phyloP scores from a whole-genome alignment of 2,329 filamentous ascomycete genomes.

The Daldinia sp. region DNA sequence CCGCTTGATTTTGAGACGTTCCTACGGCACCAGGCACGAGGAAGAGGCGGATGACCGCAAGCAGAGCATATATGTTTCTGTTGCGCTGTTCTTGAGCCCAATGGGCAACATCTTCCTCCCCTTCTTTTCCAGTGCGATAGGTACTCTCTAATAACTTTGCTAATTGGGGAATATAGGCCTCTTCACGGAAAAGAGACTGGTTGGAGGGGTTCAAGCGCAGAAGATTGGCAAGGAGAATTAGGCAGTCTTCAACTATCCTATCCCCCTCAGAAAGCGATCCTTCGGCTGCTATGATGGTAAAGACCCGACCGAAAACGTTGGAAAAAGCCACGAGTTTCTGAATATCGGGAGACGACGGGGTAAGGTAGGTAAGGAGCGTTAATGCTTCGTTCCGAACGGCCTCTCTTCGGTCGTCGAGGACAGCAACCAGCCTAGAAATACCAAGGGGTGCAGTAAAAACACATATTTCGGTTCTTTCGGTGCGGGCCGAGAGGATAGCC shows the following conservation, averaged over 20 bases:
- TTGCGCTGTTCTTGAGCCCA: slow-evolving; percentile 83
- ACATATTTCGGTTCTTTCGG: slow-evolving; percentile 93
- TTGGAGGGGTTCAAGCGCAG: slow-evolving; percentile 88
- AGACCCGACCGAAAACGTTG: slow-evolving; percentile 88
- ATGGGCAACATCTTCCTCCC: slow-evolving; percentile 67
- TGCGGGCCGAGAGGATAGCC: slow-evolving; percentile 83
- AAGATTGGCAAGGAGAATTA: slow-evolving; percentile 90
- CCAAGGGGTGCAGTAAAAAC: slow-evolving; percentile 89
- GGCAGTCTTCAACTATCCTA: slow-evolving; percentile 88
- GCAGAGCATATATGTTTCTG: slow-evolving; percentile 89
- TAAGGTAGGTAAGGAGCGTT: slow-evolving; percentile 86
- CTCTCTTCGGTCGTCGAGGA: slow-evolving; percentile 85
- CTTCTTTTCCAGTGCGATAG: slow-evolving; percentile 59
- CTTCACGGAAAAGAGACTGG: slow-evolving; percentile 92
- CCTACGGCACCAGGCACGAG: slow-evolving; percentile 81
- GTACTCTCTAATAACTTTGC: slow-evolving; percentile 71
- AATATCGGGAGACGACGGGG: slow-evolving; percentile 84
- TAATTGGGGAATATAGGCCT: slow-evolving; percentile 79
- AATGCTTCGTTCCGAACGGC: slow-evolving; percentile 89
- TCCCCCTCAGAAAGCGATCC: slow-evolving; percentile 84
- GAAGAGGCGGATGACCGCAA: slow-evolving; percentile 88
- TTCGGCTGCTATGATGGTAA: slow-evolving; percentile 81
- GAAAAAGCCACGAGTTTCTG: slow-evolving; percentile 97
- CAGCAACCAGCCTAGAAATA: slow-evolving; percentile 83
- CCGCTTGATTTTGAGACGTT: slow-evolving; percentile 82